phyloP scores from a whole-genome alignment of 441 rosid genomes.

The Erodium texanum region DNA sequence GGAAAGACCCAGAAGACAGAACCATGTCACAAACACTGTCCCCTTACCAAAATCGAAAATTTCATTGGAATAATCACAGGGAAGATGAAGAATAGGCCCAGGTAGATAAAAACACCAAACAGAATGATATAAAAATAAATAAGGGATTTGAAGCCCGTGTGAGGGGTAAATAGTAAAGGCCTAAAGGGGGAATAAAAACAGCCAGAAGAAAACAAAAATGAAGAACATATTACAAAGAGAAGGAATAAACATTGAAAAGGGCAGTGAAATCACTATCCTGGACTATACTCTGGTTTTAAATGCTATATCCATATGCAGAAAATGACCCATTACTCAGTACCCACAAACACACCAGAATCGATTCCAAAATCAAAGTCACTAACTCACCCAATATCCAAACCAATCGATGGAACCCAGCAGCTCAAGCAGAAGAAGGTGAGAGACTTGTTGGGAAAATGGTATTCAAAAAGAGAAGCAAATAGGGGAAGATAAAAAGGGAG shows the following conservation, averaged over 20 bases:
- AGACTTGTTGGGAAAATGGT: not conserved
- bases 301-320: not conserved
- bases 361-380: not conserved
- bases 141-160: conserved; percentile 20
- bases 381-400: conserved; percentile 21
- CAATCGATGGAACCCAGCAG: not conserved
- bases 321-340: not conserved
- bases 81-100: conserved; percentile 32
- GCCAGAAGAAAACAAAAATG: conserved; percentile 43
- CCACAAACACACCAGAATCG: not conserved
- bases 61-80: conserved; percentile 21
- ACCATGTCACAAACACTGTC: conserved; percentile 39
- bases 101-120: conserved; percentile 47
- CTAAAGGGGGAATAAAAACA: conserved; percentile 22
- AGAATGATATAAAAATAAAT: conserved; percentile 14
- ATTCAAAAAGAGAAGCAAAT: conserved; percentile 11
- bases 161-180: conserved; percentile 19
- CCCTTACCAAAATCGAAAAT: conserved; percentile 32
- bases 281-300: conserved; percentile 20
- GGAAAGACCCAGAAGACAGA: conserved; percentile 50
- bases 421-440: not conserved
- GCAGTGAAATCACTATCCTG: conserved; percentile 70
- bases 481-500: conserved; percentile 2
- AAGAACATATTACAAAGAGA: conserved; percentile 51
- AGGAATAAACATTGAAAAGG: conserved; percentile 91